A percentile compares a stretch with the other conserved stretches of the same genome.
Conservation (phyloP, 2,329 filamentous ascomycete genomes). For the Epicoccum sorghinum region DNA sequence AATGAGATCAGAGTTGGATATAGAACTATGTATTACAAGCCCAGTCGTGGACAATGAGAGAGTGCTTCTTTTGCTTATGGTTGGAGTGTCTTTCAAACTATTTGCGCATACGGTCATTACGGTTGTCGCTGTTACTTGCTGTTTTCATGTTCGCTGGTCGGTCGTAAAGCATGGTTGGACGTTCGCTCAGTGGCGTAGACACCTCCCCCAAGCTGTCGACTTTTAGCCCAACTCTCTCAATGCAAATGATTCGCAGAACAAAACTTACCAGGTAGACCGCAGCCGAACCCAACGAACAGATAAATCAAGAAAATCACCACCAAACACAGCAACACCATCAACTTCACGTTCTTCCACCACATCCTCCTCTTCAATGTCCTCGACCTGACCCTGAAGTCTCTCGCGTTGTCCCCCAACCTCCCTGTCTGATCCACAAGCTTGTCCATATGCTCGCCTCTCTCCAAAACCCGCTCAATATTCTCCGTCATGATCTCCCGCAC, state of each 20-base stretch:
- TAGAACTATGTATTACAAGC: neutral
- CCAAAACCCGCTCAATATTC: constrained; percentile 88
- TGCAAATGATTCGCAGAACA: neutral
- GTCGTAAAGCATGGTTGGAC: neutral
- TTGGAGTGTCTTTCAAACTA: neutral
- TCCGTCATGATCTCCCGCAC: constrained; percentile 93
- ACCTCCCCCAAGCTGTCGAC: constrained; percentile 45
- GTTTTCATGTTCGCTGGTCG: neutral
- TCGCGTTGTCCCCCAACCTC: constrained; percentile 81
- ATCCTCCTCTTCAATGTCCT: constrained; percentile 86
- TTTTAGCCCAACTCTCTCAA: constrained; percentile 25
- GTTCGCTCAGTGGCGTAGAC: constrained; percentile 32
- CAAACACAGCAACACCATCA: constrained; percentile 80
- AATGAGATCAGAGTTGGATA: neutral
- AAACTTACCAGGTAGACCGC: constrained; percentile 65
- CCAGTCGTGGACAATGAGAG: constrained; percentile 1
- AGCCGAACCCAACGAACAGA: constrained; percentile 73
- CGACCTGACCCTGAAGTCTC: constrained; percentile 88
- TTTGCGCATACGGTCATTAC: neutral
- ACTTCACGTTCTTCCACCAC: constrained; percentile 99
- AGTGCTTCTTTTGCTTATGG: neutral
- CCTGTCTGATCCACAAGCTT: constrained; percentile 96
- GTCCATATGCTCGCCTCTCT: constrained; percentile 89
- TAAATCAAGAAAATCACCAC: constrained; percentile 76
- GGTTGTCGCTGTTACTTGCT: neutral